Evolutionary conservation across 1,284 basidiomycete species (phyloP).

Genomic region (Mycosarcoma maydis): DNA sequence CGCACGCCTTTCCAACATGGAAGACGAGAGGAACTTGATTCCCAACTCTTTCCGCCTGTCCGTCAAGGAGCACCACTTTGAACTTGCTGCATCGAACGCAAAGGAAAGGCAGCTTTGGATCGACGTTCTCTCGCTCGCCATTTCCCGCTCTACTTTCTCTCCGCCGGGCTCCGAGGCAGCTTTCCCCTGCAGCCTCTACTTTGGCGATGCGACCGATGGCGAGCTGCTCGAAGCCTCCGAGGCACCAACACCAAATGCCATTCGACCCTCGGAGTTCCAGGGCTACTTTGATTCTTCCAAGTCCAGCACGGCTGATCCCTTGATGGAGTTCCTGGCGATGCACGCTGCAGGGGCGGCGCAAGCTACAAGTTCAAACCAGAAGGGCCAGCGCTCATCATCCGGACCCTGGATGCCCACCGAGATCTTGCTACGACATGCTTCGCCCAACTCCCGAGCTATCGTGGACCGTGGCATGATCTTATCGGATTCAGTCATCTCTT

Average conservation of each 20-base stretch:
- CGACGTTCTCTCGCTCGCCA: slow-evolving; percentile 49
- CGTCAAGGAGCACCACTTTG: slow-evolving; percentile 62
- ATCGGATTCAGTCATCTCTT: slow-evolving; percentile 58
- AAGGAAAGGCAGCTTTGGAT: slow-evolving; percentile 62
- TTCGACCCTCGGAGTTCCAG: slow-evolving; percentile 28
- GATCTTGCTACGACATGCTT: slow-evolving; percentile 56
- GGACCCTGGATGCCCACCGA: slow-evolving; percentile 51
- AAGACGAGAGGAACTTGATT: slow-evolving; percentile 47
- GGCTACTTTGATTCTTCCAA: slow-evolving; percentile 30
- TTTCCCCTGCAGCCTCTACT: slow-evolving; percentile 56
- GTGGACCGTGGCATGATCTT: slow-evolving; percentile 63
- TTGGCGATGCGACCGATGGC: slow-evolving; percentile 30
- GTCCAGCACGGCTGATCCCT: slow-evolving; percentile 21
- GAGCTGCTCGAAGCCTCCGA: slow-evolving; percentile 30
- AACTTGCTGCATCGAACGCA: slow-evolving; percentile 58
- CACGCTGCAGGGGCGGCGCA: slow-evolving; percentile 44
- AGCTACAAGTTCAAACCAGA: slow-evolving; percentile 23
- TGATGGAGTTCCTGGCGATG: slow-evolving; percentile 51
- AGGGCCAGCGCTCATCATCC: slow-evolving; percentile 29
- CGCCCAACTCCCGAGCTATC: slow-evolving; percentile 53
- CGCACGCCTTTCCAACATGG: slow-evolving; percentile 44
- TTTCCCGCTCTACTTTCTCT: slow-evolving; percentile 40
- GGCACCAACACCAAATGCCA: slow-evolving; percentile 43
- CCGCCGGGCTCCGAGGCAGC: slow-evolving; percentile 42
- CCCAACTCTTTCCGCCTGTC: slow-evolving; percentile 60